Percentiles rank a stretch among this genome's conserved stretches.
phyloP scores from a whole-genome alignment of 768 basidiomycete genomes.

The Lactarius quietus region DNA sequence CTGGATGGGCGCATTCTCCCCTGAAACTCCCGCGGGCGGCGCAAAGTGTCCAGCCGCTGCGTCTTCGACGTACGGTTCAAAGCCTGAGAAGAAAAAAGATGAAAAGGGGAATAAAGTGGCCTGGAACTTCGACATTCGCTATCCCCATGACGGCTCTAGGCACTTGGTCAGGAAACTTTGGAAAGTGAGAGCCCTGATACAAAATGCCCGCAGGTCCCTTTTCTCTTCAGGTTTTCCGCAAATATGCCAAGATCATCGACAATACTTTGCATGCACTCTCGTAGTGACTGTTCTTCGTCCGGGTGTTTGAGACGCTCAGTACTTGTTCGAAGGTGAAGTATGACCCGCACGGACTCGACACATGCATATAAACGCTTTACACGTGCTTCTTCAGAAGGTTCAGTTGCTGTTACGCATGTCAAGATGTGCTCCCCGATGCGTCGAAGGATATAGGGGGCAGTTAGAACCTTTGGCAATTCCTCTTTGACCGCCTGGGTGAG shows the following conservation, averaged over 20 bases:
- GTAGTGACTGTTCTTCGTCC: no score
- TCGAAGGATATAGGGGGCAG: background rate
- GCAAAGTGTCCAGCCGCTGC: no score
- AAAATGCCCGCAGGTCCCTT: constrained; percentile 1
- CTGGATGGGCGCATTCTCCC: background rate
- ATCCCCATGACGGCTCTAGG: background rate
- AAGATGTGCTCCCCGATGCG: constrained; percentile 12
- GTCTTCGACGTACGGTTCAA: background rate
- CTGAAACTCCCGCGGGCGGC: no score
- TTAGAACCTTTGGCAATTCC: background rate
- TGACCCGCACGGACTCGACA: constrained; percentile 1
- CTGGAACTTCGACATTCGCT: background rate
- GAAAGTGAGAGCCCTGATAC: constrained; percentile 4
- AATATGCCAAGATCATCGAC: background rate
- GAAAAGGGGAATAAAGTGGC: background rate
- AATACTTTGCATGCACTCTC: background rate
- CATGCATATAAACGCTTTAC: background rate
- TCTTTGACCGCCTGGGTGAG: background rate
- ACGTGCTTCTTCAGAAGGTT: constrained; percentile 4
- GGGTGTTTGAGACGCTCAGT: background rate
- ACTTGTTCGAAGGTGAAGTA: background rate
- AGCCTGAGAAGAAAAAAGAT: background rate
- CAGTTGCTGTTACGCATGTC: background rate
- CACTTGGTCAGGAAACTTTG: background rate
- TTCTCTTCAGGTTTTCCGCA: background rate